Evolutionary conservation across 1,139 yeast genomes (phyloP).

Genomic region (Arxiozyma telluris): DNA sequence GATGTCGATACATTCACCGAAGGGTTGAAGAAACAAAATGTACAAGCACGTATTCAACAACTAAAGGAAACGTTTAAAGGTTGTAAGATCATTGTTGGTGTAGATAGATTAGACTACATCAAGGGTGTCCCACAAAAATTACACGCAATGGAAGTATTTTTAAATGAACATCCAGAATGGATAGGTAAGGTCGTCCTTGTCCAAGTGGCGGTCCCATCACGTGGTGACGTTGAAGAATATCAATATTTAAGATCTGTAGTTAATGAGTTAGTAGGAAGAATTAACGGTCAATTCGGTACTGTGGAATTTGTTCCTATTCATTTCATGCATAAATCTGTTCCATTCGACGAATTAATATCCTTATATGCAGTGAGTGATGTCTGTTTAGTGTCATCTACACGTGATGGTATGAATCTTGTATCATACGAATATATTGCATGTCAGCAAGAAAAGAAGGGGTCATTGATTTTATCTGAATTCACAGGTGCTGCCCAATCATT

Average conservation of each 20-base stretch:
- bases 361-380: conserved; percentile 81
- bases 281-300: conserved; percentile 93
- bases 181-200: conserved; percentile 92
- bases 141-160: conserved; percentile 88
- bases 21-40: conserved; percentile 59
- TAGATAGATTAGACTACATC: conserved; percentile 88
- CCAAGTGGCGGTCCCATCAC: conserved; percentile 95
- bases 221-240: conserved; percentile 98
- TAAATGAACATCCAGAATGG: conserved; percentile 95
- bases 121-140: conserved; percentile 96
- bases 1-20: conserved; percentile 86
- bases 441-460: conserved; percentile 79
- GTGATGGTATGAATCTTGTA: conserved; percentile 98
- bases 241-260: conserved; percentile 90
- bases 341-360: conserved; percentile 84
- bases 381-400: conserved; percentile 84
- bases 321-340: conserved; percentile 85
- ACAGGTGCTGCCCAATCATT: conserved; percentile 99
- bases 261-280: conserved; percentile 91
- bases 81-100: conserved; percentile 85
- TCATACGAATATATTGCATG: conserved; percentile 95
- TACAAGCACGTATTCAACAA: conserved; percentile 54
- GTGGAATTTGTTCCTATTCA: conserved; percentile 97
- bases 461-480: conserved; percentile 80
- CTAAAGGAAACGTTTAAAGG: conserved; percentile 56